Evolutionary conservation across 495 filamentous ascomycete genomes (phyloP).

Genomic region (Pyrenula aspistea): DNA sequence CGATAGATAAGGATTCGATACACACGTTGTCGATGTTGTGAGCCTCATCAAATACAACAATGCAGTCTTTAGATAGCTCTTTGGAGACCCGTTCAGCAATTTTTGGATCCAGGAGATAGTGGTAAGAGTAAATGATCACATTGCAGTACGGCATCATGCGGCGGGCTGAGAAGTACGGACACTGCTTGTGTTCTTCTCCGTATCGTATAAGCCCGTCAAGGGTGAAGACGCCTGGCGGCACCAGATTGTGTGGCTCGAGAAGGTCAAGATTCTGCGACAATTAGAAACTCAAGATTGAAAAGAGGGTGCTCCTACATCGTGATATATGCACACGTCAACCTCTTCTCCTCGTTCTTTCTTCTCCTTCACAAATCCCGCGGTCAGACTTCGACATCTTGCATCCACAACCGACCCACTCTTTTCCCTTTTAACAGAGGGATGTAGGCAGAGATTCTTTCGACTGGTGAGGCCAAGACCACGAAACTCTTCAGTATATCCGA

Average conservation of each 20-base stretch:
- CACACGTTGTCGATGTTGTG: conserved; percentile 99
- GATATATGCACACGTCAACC: conserved; percentile 87
- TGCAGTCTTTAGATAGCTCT: conserved; percentile 95
- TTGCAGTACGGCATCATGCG: conserved; percentile 99
- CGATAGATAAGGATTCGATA: conserved; percentile 93
- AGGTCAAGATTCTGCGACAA: conserved; percentile 69
- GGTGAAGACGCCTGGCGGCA: conserved; percentile 91
- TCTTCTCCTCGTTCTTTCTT: conserved; percentile 92
- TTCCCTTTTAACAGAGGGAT: conserved; percentile 88
- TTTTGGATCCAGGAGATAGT: conserved; percentile 95
- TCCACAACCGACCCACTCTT: conserved; percentile 92
- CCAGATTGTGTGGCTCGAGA: conserved; percentile 84
- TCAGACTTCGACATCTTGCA: conserved; percentile 86
- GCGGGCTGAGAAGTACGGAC: conserved; percentile 90
- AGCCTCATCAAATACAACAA: conserved; percentile 97
- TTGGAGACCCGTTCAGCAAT: conserved; percentile 95
- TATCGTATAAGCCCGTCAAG: conserved; percentile 80
- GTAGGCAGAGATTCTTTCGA: conserved; percentile 93
- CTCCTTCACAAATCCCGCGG: conserved; percentile 92
- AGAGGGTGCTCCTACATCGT: conserved; percentile 49
- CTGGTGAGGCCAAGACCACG: conserved; percentile 84
- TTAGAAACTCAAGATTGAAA: conserved; percentile 9
- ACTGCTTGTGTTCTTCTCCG: conserved; percentile 91
- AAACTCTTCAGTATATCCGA: conserved; percentile 86
- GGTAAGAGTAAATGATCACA: conserved; percentile 98